These are phyloP conservation scores for Akebia trifoliata DNA, from an alignment of 164 flowering plant genomes.

Conservation along the genomic window DNA sequence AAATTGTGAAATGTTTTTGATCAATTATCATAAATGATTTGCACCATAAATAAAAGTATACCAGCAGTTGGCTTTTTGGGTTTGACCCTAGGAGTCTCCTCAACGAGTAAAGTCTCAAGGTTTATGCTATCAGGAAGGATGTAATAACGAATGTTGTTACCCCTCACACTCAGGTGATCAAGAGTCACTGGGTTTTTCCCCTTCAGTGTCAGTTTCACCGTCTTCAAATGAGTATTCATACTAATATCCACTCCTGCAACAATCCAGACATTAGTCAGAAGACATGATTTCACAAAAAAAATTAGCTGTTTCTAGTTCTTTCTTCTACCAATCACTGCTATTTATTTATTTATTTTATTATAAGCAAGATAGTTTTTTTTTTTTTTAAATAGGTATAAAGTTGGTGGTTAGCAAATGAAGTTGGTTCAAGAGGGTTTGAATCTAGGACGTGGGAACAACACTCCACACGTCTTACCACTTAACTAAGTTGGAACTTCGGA, in stretches of 20 bases:
- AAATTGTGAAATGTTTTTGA: no score
- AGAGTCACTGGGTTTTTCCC: slow-evolving; percentile 83
- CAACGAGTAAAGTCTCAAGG: slow-evolving; percentile 81
- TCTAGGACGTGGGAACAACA: no score
- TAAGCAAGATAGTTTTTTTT: no score
- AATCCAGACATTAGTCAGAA: slow-evolving; percentile 1
- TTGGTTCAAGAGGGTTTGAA: no score
- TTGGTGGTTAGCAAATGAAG: no score
- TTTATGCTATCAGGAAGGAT: slow-evolving; percentile 92
- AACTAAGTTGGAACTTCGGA: no score
- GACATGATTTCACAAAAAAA: no score
- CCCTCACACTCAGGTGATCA: slow-evolving; percentile 89
- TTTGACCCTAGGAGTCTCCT: slow-evolving; percentile 87
- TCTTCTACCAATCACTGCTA: no score
- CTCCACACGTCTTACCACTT: no score
- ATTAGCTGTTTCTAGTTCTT: no score
- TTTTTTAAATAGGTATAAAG: no score
- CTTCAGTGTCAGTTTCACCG: slow-evolving; percentile 76
- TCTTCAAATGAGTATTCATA: slow-evolving; percentile 91
- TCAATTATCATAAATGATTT: not conserved
- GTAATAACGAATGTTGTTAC: slow-evolving; percentile 81
- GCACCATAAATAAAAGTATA: slow-evolving; percentile 19
- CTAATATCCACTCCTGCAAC: slow-evolving; percentile 86
- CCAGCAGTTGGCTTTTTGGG: slow-evolving; percentile 93
- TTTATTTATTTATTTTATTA: no score